phyloP scores from a whole-genome alignment of 2,329 filamentous ascomycete genomes.

The Coleophoma eucalyptorum region DNA sequence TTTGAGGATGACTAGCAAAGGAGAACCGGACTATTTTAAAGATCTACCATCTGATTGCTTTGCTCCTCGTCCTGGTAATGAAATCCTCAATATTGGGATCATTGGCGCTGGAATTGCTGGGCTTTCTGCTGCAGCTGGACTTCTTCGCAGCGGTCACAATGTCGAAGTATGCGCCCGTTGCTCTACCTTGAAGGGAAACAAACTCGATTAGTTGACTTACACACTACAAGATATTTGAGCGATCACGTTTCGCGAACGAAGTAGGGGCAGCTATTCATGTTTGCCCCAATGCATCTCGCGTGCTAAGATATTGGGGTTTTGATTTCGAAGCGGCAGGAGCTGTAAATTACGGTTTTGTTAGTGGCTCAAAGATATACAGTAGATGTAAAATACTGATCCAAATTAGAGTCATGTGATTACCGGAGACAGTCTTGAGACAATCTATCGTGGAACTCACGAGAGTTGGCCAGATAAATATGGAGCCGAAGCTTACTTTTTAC shows the following conservation, averaged over 20 bases:
- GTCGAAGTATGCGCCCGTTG: constrained; percentile 25
- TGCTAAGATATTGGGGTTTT: constrained; percentile 12
- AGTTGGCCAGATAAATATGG: constrained; percentile 1
- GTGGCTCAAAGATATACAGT: neutral
- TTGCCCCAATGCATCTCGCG: constrained; percentile 29
- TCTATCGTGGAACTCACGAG: neutral
- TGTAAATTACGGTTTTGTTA: neutral
- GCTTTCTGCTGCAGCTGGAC: constrained; percentile 22
- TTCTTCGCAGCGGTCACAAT: constrained; percentile 20
- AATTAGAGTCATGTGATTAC: neutral
- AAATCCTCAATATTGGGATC: constrained; percentile 16
- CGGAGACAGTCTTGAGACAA: neutral
- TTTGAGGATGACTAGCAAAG: neutral
- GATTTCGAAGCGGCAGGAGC: neutral
- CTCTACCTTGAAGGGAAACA: neutral
- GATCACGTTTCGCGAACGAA: constrained; percentile 29
- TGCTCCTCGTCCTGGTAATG: neutral
- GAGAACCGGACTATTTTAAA: neutral
- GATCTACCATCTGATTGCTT: neutral
- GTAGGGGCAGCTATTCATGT: constrained; percentile 34
- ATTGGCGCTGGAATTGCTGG: constrained; percentile 28
- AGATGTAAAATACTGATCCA: neutral
- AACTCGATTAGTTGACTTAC: neutral
- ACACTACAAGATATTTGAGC: constrained; percentile 12
- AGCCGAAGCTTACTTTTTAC: constrained; percentile 17